A percentile compares a stretch with the other conserved stretches of the same genome.
Conservation (phyloP, 2,329 filamentous ascomycete genomes). For the Didymella segeticola region DNA sequence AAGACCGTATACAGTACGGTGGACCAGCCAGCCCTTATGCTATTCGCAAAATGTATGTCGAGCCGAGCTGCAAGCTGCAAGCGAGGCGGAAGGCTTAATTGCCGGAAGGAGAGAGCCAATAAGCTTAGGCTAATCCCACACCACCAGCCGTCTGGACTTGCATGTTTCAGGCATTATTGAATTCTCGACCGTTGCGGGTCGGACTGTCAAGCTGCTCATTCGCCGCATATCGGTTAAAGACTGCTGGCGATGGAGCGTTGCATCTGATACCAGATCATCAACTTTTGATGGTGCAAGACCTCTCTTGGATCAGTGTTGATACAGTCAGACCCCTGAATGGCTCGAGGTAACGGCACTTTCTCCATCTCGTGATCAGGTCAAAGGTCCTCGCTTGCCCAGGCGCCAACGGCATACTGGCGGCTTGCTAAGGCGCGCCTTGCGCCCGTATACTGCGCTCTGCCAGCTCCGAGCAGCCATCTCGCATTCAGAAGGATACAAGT, state of each 20-base stretch:
- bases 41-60: conserved; percentile 9
- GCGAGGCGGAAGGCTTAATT: conserved; percentile 10
- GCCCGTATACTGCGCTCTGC: background rate
- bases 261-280: no score
- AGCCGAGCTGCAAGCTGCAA: conserved; percentile 9
- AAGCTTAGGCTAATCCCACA: background rate
- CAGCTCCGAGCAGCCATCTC: no score
- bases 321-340: no score
- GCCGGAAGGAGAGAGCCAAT: conserved; percentile 4
- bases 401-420: background rate
- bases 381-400: background rate
- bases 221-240: background rate
- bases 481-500: no score
- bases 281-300: no score
- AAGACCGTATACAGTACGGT: conserved; percentile 9
- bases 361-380: no score
- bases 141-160: conserved; percentile 3
- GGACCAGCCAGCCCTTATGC: background rate
- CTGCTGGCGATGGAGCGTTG: background rate
- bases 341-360: no score
- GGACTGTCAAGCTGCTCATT: background rate
- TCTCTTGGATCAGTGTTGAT: no score
- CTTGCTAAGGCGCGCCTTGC: background rate
- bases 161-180: background rate
- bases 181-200: conserved; percentile 3